Evolutionary conservation across 1,139 yeast species (phyloP).

Genomic region (Debaryomyces subglobosus): DNA sequence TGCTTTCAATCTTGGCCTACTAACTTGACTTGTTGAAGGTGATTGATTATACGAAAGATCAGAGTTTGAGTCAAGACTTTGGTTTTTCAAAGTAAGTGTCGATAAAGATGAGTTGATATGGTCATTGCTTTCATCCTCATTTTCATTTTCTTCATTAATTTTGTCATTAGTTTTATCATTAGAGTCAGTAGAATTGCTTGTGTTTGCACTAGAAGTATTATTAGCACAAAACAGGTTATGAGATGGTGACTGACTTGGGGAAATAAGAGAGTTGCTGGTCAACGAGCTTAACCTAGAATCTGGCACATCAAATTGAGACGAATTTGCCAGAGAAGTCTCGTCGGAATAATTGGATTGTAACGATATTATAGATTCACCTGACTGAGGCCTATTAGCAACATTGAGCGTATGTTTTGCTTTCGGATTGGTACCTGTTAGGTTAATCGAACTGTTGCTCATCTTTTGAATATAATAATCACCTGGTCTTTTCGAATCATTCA

Average conservation of each 20-base stretch:
- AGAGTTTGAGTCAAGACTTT: constrained; percentile 7
- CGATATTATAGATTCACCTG: constrained; percentile 42
- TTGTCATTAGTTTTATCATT: constrained; percentile 9
- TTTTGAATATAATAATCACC: constrained; percentile 47
- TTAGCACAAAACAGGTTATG: constrained; percentile 10
- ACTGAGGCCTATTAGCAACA: constrained; percentile 28
- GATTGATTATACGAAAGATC: constrained; percentile 7
- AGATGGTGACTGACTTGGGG: constrained; percentile 29
- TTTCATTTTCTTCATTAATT: constrained; percentile 13
- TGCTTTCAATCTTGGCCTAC: constrained; percentile 12
- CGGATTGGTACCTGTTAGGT: constrained; percentile 9
- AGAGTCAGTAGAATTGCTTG: not conserved
- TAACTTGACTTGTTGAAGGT: constrained; percentile 2
- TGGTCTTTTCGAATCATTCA: constrained; percentile 41
- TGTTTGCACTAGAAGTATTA: constrained; percentile 12
- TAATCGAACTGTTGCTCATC: constrained; percentile 21
- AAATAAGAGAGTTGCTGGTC: constrained; percentile 34
- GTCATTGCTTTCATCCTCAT: constrained; percentile 14
- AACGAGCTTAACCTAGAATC: constrained; percentile 46
- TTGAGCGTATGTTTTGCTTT: constrained; percentile 11
- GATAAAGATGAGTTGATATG: constrained; percentile 24
- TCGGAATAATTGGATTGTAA: constrained; percentile 40
- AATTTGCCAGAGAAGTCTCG: constrained; percentile 38
- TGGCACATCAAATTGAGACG: constrained; percentile 38
- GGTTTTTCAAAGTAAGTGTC: constrained; percentile 25